Base-by-base conservation (phyloP, 129 eudicot genomes). In the Centaurea solstitialis region DNA sequence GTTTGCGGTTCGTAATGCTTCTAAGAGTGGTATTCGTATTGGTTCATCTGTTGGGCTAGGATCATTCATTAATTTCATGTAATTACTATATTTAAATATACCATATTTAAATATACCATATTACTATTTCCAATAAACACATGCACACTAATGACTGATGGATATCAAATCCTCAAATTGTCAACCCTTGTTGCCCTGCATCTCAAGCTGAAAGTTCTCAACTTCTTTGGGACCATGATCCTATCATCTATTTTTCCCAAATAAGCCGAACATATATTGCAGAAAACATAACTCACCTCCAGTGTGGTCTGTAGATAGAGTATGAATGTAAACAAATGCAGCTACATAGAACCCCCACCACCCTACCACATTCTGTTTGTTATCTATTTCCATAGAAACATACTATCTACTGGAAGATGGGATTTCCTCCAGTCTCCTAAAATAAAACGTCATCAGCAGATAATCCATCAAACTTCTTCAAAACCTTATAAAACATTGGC, bases 171-270 rank as follows among this genome's bases (percentile, higher is more conserved):
- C 74, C 47, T 41, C 66, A 65, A 65, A 40, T 20, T 13, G 20
- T 41, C 2, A 28, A 37, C 41, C 20, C 40, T 15, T 61, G 72
- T 26, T 73, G 40, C 66, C 64, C 57, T 71, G 40, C 53, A 50
- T 40, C 78, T 17, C 47, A 28, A 68, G 68, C 79, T 41, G 23
- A 28, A 66, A 7, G n/a, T 66, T 81, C 68, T 74, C 45, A 64
- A 72, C n/a, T 73, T 24, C 24, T 18, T 64, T 28, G 33, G 62
- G 75, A 43, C 70, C 79, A 74, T 65, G 35, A 18, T 73, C 17
- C 61, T 71, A 57, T 37, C 26, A 13, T 28, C 20, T 47, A 79
- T 13, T 20, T 80, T 28, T 9, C 23, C 40, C 8, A 12, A 15
- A 53, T 43, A 79, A 71, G 64, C 83, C 37, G 40, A 35, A 15